Conservation (phyloP, 768 basidiomycete genomes). For the Xerocomus brunneocitrinus region DNA sequence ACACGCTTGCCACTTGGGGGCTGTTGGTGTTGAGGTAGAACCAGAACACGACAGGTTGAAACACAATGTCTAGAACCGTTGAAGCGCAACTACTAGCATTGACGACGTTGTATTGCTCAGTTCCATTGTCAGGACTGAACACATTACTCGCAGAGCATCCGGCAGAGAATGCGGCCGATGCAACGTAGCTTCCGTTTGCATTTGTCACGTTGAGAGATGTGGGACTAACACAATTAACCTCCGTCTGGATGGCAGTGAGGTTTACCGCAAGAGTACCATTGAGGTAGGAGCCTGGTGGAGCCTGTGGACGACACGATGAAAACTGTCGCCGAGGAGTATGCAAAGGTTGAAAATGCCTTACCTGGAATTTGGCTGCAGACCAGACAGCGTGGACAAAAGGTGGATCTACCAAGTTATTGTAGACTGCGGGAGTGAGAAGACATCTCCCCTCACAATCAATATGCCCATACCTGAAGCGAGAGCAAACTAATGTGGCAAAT, state of each 20-base stretch:
- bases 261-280: conserved; percentile 52
- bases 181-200: conserved; percentile 28
- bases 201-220: conserved; percentile 23
- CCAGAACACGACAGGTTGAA: conserved; percentile 68
- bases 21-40: conserved; percentile 41
- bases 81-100: conserved; percentile 32
- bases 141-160: conserved; percentile 41
- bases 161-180: conserved; percentile 42
- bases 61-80: conserved; percentile 31
- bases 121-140: conserved; percentile 37
- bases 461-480: conserved; percentile 24
- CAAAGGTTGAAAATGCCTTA: conserved; percentile 15
- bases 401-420: conserved; percentile 47
- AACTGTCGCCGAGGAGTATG: background rate
- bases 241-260: conserved; percentile 45
- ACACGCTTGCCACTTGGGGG: conserved; percentile 46
- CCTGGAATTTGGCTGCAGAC: conserved; percentile 52
- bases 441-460: background rate
- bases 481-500: conserved; percentile 30
- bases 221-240: conserved; percentile 45
- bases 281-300: conserved; percentile 38
- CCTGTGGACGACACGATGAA: conserved; percentile 28
- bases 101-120: conserved; percentile 48
- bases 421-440: conserved; percentile 17
- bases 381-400: conserved; percentile 51